Percentiles rank a stretch among this genome's conserved stretches.
phyloP scores from a whole-genome alignment of 2,329 filamentous ascomycete species.

The Gnomoniopsis sp. region DNA sequence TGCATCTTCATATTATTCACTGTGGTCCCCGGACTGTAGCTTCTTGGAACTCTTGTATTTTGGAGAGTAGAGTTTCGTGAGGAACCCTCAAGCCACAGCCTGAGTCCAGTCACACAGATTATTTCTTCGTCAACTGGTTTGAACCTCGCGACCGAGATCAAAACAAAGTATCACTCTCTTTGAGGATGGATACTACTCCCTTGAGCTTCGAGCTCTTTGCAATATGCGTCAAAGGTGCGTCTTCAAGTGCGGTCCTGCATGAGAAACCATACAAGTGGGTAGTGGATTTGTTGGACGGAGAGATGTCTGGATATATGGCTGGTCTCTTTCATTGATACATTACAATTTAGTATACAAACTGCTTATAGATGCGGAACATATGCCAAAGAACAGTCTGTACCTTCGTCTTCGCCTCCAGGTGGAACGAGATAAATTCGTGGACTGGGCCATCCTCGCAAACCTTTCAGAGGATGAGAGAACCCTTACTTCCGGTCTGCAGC shows the following conservation, averaged over 20 bases:
- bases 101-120: neutral
- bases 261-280: neutral
- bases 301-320: neutral
- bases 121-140: neutral
- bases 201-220: conserved; percentile 13
- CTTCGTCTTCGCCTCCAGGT: conserved; percentile 6
- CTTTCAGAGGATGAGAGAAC: conserved; percentile 7
- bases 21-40: neutral
- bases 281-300: neutral
- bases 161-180: neutral
- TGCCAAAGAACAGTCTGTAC: conserved; percentile 1
- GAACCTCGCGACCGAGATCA: neutral
- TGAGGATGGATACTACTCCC: conserved; percentile 1
- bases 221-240: conserved; percentile 11
- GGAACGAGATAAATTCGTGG: conserved; percentile 7
- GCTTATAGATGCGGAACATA: conserved; percentile 7
- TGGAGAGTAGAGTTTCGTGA: neutral
- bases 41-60: neutral
- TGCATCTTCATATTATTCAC: neutral
- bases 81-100: neutral
- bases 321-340: neutral
- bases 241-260: neutral
- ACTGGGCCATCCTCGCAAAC: conserved; percentile 11
- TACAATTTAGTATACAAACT: conserved; percentile 1
- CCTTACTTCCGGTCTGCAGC: conserved; percentile 4